Evolutionary conservation across 164 flowering plant genomes (phyloP).

Genomic region (Paratinospora sagittata): DNA sequence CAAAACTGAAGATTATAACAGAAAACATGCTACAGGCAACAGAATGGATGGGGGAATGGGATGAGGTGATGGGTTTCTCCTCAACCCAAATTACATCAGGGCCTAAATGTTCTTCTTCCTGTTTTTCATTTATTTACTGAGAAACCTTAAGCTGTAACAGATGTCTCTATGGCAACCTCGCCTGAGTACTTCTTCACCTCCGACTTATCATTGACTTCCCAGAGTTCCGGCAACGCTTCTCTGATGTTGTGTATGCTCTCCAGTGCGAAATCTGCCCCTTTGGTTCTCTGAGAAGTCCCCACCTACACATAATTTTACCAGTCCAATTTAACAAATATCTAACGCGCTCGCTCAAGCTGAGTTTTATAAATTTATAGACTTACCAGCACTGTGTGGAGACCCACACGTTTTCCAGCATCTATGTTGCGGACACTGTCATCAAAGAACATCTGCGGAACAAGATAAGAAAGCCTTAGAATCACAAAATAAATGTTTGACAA

Average conservation of each 20-base stretch:
- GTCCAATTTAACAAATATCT: background rate
- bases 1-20: too few relatives aligned
- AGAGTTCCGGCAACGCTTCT: constrained; percentile 92
- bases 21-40: too few relatives aligned
- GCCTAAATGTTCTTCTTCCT: background rate
- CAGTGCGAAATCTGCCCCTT: constrained; percentile 75
- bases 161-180: constrained; percentile 54
- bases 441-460: constrained; percentile 70
- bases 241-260: constrained; percentile 89
- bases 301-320: constrained; percentile 42
- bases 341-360: background rate
- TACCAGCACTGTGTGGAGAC: constrained; percentile 85
- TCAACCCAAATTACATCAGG: background rate
- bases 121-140: background rate
- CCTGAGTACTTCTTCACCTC: constrained; percentile 37
- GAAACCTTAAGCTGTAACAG: constrained; percentile 50
- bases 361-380: background rate
- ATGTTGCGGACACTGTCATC: constrained; percentile 87
- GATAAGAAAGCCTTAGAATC: background rate
- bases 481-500: background rate
- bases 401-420: constrained; percentile 54
- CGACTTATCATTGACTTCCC: constrained; percentile 51
- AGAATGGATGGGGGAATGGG: background rate
- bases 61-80: background rate
- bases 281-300: constrained; percentile 51